These are phyloP conservation scores for Sphaerulina musiva DNA, from an alignment of 2,329 filamentous ascomycete genomes.

Conservation along the genomic window DNA sequence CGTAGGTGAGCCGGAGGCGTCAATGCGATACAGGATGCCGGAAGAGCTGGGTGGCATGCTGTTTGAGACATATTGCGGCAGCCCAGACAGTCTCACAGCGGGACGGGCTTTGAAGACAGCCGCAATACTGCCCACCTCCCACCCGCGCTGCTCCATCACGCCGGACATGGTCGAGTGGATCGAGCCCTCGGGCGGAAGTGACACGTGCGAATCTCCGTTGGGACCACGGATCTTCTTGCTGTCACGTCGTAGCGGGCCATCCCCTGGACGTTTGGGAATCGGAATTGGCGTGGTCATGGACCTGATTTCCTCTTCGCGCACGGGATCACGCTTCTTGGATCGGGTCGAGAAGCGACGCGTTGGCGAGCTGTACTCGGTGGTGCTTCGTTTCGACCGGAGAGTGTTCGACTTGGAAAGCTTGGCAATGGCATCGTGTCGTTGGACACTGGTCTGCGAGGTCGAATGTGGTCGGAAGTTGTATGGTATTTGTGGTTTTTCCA, in stretches of 20 bases:
- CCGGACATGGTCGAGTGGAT: constrained; percentile 71
- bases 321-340: constrained; percentile 61
- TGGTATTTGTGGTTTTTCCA: constrained; percentile 36
- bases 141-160: constrained; percentile 66
- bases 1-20: constrained; percentile 11
- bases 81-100: constrained; percentile 66
- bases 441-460: constrained; percentile 28
- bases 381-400: constrained; percentile 37
- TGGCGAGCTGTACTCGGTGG: constrained; percentile 44
- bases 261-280: constrained; percentile 46
- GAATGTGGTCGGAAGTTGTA: constrained; percentile 39
- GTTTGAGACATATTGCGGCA: constrained; percentile 51
- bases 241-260: constrained; percentile 51
- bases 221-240: constrained; percentile 60
- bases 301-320: constrained; percentile 80
- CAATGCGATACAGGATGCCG: constrained; percentile 21
- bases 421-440: constrained; percentile 18
- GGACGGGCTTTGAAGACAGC: constrained; percentile 73
- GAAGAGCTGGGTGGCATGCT: constrained; percentile 22
- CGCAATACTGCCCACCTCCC: constrained; percentile 69
- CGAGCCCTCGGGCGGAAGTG: constrained; percentile 66
- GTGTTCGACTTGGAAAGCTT: constrained; percentile 26
- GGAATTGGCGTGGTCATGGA: constrained; percentile 69
- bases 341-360: constrained; percentile 66
- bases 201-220: constrained; percentile 62